A percentile compares a stretch with the other conserved stretches of the same genome.
Evolutionary conservation across 345 rosid species (phyloP).

Genomic region (Melastoma malabathricum): DNA sequence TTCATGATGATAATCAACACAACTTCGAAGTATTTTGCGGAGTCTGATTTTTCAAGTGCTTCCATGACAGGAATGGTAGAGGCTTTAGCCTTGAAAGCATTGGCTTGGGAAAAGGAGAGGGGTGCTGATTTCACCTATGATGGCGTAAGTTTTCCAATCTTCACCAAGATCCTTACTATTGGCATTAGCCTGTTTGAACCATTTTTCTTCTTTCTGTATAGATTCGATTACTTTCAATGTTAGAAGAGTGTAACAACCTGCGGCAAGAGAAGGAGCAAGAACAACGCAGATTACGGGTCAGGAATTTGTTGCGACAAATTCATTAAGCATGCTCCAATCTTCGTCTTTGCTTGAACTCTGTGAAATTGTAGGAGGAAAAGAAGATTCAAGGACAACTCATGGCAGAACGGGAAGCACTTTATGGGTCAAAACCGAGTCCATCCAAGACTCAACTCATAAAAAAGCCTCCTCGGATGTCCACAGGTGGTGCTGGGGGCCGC

Average conservation of each 20-base stretch:
- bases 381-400: constrained; percentile 91
- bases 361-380: constrained; percentile 70
- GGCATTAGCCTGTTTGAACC: neutral
- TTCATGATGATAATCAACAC: too few species aligned
- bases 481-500: constrained; percentile 57
- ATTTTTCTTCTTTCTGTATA: constrained; percentile 13
- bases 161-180: too few species aligned
- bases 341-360: neutral
- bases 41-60: neutral
- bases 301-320: neutral
- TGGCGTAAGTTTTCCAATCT: constrained; percentile 46
- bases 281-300: constrained; percentile 72
- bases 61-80: constrained; percentile 62
- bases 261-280: constrained; percentile 96
- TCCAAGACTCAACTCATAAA: constrained; percentile 61
- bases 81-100: constrained; percentile 65
- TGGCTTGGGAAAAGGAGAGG: constrained; percentile 86
- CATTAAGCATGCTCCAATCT: neutral
- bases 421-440: constrained; percentile 95
- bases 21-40: neutral
- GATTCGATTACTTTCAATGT: constrained; percentile 83
- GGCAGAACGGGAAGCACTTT: constrained; percentile 87
- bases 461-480: constrained; percentile 65
- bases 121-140: constrained; percentile 69
- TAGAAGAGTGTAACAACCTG: constrained; percentile 63